These are phyloP conservation scores for Cercospora brassicicola DNA, from an alignment of 2,329 filamentous ascomycete genomes.

Conservation along the genomic window DNA sequence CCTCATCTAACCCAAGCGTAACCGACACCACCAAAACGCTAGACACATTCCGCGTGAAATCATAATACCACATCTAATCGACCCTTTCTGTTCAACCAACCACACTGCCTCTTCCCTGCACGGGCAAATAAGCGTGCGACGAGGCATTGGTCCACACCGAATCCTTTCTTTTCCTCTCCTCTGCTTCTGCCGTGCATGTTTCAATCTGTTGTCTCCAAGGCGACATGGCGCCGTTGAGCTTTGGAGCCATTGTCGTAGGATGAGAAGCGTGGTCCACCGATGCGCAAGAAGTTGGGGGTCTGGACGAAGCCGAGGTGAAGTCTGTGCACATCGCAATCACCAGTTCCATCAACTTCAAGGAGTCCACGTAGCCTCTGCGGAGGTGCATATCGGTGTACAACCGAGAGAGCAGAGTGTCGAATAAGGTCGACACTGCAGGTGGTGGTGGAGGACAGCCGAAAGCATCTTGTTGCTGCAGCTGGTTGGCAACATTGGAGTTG, in stretches of 20 bases:
- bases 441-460: background rate
- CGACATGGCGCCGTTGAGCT: background rate
- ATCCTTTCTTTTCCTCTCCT: background rate
- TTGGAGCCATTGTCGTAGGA: background rate
- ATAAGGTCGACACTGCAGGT: background rate
- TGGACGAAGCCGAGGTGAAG: background rate
- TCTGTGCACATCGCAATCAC: constrained; percentile 9
- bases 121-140: background rate
- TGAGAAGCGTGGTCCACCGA: background rate
- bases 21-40: too few species aligned
- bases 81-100: background rate
- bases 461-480: background rate
- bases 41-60: background rate
- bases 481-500: too few species aligned
- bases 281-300: background rate
- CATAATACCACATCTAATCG: background rate
- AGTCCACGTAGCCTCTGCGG: constrained; percentile 7
- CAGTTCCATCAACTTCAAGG: constrained; percentile 1
- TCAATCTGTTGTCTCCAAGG: background rate
- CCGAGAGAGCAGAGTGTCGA: constrained; percentile 6
- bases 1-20: too few species aligned
- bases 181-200: background rate
- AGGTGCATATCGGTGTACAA: constrained; percentile 2
- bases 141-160: background rate
- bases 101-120: background rate